phyloP scores from a whole-genome alignment of 352 stramenopile species.

The Peronosclerospora sorghi region DNA sequence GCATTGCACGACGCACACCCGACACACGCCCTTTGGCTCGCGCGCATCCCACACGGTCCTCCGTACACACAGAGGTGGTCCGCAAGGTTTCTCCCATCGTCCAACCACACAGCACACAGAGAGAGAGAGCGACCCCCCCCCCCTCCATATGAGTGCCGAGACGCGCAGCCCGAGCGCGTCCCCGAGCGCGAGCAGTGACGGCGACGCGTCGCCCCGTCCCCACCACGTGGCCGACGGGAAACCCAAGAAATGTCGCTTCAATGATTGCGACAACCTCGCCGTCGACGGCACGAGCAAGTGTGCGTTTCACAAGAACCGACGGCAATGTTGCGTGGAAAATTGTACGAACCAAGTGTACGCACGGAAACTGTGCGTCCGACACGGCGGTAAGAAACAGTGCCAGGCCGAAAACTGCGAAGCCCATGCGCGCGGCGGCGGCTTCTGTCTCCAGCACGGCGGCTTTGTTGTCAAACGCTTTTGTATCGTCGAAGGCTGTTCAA shows the following conservation, averaged over 20 bases:
- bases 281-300: slow-evolving; percentile 69
- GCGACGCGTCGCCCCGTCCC: slow-evolving; percentile 8
- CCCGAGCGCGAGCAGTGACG: slow-evolving; percentile 16
- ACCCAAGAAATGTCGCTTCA: slow-evolving; percentile 64
- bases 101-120: too few relatives aligned
- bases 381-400: slow-evolving; percentile 74
- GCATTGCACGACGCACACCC: slow-evolving; percentile 12
- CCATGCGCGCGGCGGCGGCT: slow-evolving; percentile 57
- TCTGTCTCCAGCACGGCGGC: slow-evolving; percentile 68
- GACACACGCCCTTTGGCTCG: not conserved
- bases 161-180: slow-evolving; percentile 21
- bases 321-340: slow-evolving; percentile 66
- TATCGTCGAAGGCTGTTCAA: slow-evolving; percentile 67
- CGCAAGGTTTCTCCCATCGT: too few relatives aligned
- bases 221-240: slow-evolving; percentile 19
- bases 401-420: slow-evolving; percentile 63
- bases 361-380: slow-evolving; percentile 69
- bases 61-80: slow-evolving; percentile 1
- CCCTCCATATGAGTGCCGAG: slow-evolving; percentile 16
- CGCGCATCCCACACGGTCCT: not conserved
- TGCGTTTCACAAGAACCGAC: slow-evolving; percentile 75
- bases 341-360: slow-evolving; percentile 81
- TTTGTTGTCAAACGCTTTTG: slow-evolving; percentile 80
- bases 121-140: too few relatives aligned
- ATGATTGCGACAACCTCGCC: slow-evolving; percentile 65